These are phyloP conservation scores for Podila epicladia DNA, from an alignment of 192 early-diverging fungal species.

Conservation along the genomic window DNA sequence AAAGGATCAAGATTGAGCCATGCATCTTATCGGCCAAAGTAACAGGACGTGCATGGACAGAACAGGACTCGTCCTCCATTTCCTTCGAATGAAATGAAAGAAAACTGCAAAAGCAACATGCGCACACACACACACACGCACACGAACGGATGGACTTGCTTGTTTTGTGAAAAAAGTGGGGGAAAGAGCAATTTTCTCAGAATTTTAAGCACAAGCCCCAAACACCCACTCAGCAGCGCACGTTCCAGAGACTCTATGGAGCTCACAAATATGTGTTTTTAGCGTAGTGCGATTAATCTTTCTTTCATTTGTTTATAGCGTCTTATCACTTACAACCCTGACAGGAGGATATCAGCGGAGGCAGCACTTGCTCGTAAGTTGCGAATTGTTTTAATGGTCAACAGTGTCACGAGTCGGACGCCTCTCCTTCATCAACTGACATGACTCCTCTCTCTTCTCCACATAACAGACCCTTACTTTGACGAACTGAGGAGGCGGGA, in stretches of 20 bases:
- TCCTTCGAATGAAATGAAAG: too few relatives aligned
- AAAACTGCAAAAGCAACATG: too few relatives aligned
- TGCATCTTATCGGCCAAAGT: too few relatives aligned
- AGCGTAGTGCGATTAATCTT: not conserved
- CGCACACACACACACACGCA: too few relatives aligned
- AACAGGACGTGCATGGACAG: too few relatives aligned
- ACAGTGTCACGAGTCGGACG: not conserved
- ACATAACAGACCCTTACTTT: conserved; percentile 40
- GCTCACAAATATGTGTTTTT: not conserved
- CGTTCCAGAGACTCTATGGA: not conserved
- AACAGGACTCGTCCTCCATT: too few relatives aligned
- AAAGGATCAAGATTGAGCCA: too few relatives aligned
- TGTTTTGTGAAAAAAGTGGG: too few relatives aligned
- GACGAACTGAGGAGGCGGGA: conserved; percentile 42
- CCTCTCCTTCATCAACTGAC: not conserved
- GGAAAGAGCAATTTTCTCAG: too few relatives aligned
- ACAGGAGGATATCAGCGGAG: conserved; percentile 52
- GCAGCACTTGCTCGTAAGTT: conserved; percentile 45
- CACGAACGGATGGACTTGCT: too few relatives aligned
- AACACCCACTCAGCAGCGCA: not conserved
- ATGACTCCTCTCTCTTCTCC: not conserved
- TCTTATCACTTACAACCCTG: conserved; percentile 47
- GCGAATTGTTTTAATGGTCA: not conserved
- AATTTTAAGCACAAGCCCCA: too few relatives aligned
- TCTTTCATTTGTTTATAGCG: conserved; percentile 10